Conservation (phyloP, 2,329 filamentous ascomycete genomes). For the Dryadomyces quercivorus region DNA sequence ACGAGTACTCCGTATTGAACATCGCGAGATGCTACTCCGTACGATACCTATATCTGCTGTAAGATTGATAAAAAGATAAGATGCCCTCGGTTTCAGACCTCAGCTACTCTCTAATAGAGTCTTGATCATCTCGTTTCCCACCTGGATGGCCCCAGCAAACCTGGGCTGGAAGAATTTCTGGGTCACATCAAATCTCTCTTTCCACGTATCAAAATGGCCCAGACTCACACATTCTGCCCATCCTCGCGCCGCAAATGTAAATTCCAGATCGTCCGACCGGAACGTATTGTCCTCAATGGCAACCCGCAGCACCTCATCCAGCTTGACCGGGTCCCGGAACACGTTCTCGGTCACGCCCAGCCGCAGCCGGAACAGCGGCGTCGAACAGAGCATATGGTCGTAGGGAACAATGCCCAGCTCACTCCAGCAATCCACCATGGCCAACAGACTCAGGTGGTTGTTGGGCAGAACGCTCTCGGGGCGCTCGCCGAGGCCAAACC, state of each 20-base stretch:
- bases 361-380: slow-evolving; percentile 91
- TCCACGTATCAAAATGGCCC: slow-evolving; percentile 86
- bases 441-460: slow-evolving; percentile 84
- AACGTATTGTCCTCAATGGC: slow-evolving; percentile 86
- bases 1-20: not conserved
- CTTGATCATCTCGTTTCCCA: slow-evolving; percentile 96
- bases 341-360: slow-evolving; percentile 95
- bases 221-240: slow-evolving; percentile 92
- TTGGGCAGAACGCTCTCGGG: slow-evolving; percentile 49
- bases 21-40: no score
- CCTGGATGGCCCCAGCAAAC: slow-evolving; percentile 72
- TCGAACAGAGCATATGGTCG: slow-evolving; percentile 99
- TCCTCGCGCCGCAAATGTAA: slow-evolving; percentile 89
- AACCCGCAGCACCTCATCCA: slow-evolving; percentile 75
- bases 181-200: slow-evolving; percentile 80
- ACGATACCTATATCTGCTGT: no score
- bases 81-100: no score
- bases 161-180: slow-evolving; percentile 85
- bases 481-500: slow-evolving; percentile 70
- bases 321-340: slow-evolving; percentile 68
- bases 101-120: slow-evolving; percentile 74
- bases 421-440: slow-evolving; percentile 98
- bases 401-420: slow-evolving; percentile 88
- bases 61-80: no score
- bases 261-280: slow-evolving; percentile 90